Percentiles rank a stretch among this genome's conserved stretches.
Evolutionary conservation across 1,284 basidiomycete species (phyloP).

Genomic region (Amylostereum areolatum): DNA sequence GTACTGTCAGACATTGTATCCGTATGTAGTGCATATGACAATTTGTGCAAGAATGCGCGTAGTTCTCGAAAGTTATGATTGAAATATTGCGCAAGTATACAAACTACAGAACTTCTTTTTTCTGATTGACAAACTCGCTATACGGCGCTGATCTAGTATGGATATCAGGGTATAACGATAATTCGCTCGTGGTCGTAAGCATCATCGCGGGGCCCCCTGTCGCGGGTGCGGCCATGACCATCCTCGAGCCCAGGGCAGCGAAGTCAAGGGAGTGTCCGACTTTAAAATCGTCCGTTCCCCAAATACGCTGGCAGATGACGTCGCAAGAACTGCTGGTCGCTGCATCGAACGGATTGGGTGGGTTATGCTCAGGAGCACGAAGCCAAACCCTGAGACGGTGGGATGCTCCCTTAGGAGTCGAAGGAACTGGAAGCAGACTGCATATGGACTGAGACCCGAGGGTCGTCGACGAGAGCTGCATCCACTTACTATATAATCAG

Average conservation of each 20-base stretch:
- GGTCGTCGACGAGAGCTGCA: not conserved
- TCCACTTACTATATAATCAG: conserved; percentile 54
- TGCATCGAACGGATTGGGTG: conserved; percentile 31
- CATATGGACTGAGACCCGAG: not conserved
- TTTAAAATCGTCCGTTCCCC: conserved; percentile 54
- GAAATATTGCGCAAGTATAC: too few relatives aligned
- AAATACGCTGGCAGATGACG: conserved; percentile 53
- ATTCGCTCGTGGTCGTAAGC: conserved; percentile 6
- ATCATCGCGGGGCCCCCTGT: too few relatives aligned
- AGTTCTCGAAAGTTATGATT: too few relatives aligned
- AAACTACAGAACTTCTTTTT: not conserved
- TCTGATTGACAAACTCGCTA: conserved; percentile 3
- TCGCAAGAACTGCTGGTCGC: not conserved
- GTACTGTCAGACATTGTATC: too few relatives aligned
- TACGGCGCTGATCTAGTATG: not conserved
- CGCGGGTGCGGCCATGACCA: conserved; percentile 34
- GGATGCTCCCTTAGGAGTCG: conserved; percentile 44
- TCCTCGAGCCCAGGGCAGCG: conserved; percentile 34
- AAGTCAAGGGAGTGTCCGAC: conserved; percentile 50
- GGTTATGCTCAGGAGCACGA: conserved; percentile 25
- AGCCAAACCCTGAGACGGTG: conserved; percentile 58
- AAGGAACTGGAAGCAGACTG: conserved; percentile 47
- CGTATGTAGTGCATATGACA: too few relatives aligned
- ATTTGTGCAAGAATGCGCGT: too few relatives aligned
- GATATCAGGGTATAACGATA: conserved; percentile 2